These are phyloP conservation scores for Antarctomyces pellizariae DNA, from an alignment of 495 filamentous ascomycete species.

Conservation along the genomic window DNA sequence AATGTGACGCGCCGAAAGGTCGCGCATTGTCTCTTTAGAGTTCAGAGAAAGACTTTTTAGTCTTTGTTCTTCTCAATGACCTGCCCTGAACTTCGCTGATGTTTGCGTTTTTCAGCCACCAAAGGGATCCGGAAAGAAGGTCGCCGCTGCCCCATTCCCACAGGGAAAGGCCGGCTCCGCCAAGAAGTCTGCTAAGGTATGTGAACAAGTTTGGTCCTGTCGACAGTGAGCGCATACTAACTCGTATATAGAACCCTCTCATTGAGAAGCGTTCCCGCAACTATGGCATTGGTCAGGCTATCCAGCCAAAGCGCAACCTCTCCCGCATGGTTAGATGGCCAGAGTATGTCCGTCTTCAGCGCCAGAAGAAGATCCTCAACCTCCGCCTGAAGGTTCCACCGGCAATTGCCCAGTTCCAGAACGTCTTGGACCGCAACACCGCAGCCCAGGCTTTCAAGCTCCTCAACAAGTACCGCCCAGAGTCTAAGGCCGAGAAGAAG, in stretches of 20 bases:
- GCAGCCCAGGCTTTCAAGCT: constrained; percentile 94
- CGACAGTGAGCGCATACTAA: constrained; percentile 13
- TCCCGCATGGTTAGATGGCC: constrained; percentile 99
- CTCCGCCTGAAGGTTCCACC: constrained; percentile 96
- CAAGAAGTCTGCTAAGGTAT: constrained; percentile 92
- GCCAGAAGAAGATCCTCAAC: constrained; percentile 98
- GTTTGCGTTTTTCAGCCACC: constrained; percentile 98
- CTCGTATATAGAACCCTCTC: constrained; percentile 67
- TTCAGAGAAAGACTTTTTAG: constrained; percentile 77
- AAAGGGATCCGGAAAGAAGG: constrained; percentile 88
- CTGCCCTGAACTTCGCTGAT: constrained; percentile 76
- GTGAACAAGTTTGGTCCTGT: constrained; percentile 12
- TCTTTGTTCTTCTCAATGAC: too few relatives aligned
- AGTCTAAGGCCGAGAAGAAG: constrained; percentile 99
- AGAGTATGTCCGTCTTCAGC: constrained; percentile 94
- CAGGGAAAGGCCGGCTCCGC: constrained; percentile 63
- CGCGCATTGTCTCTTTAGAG: constrained; percentile 63
- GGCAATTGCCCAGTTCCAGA: constrained; percentile 92
- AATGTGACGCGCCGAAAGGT: constrained; percentile 37
- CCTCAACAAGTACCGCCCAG: constrained; percentile 97
- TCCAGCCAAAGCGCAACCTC: constrained; percentile 93
- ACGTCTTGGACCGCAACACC: constrained; percentile 94
- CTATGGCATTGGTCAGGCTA: constrained; percentile 97
- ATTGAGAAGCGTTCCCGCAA: constrained; percentile 94
- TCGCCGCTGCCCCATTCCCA: constrained; percentile 88